Conservation (phyloP, 192 early-diverging fungal genomes). For the Coemansia sp. region DNA sequence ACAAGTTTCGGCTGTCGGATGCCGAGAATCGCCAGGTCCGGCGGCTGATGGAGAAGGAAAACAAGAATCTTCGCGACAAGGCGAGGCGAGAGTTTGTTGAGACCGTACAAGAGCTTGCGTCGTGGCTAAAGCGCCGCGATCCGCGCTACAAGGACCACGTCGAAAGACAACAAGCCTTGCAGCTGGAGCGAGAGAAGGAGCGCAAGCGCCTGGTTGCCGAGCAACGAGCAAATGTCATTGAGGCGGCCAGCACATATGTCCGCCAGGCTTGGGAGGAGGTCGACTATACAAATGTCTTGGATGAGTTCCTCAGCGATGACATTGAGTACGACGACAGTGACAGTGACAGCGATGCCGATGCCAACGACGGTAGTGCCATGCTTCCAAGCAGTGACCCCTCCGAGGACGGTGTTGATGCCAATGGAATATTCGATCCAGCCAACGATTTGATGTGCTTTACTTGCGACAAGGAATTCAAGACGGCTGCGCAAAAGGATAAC, state of each 20-base stretch:
- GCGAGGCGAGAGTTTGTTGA: slow-evolving; percentile 75
- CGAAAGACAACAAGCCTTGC: slow-evolving; percentile 57
- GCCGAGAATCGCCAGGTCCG: slow-evolving; percentile 75
- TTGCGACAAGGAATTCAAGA: slow-evolving; percentile 88
- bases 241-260: slow-evolving; percentile 58
- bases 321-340: slow-evolving; percentile 36
- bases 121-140: slow-evolving; percentile 83
- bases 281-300: slow-evolving; percentile 46
- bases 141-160: slow-evolving; percentile 77
- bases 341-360: slow-evolving; percentile 10
- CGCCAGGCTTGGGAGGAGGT: slow-evolving; percentile 76
- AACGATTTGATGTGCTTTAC: slow-evolving; percentile 80
- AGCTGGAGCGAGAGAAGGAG: slow-evolving; percentile 58
- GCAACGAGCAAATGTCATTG: slow-evolving; percentile 56
- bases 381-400: background rate
- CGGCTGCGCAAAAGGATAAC: slow-evolving; percentile 73
- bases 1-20: slow-evolving; percentile 81
- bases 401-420: slow-evolving; percentile 8
- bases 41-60: slow-evolving; percentile 89
- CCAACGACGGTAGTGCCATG: slow-evolving; percentile 8
- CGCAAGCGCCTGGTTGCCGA: slow-evolving; percentile 61
- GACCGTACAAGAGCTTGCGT: slow-evolving; percentile 70
- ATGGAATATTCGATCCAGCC: slow-evolving; percentile 51
- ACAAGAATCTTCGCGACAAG: slow-evolving; percentile 76
- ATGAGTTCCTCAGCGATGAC: slow-evolving; percentile 48